Base-by-base conservation (phyloP, 768 basidiomycete genomes). In the Dentipellis sp. region DNA sequence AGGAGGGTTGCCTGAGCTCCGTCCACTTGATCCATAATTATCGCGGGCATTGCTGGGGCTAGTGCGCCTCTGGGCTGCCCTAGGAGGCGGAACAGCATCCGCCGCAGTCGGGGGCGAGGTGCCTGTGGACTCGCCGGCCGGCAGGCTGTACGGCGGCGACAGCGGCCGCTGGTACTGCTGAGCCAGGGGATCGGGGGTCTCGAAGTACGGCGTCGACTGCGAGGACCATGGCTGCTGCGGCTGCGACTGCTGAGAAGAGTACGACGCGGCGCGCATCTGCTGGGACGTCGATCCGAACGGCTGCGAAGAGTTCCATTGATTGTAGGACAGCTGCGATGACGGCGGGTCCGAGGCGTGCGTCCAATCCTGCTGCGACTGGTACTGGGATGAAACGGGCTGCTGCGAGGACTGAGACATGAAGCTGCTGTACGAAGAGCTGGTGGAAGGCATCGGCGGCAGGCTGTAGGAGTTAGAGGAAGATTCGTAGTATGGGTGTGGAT, bases 1-100 rank as follows among this genome's bases (percentile, higher is more conserved):
- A 0, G 91, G 90, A 19, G 90, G 78, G 62, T 85, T 88, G 17
- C 84, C 79, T 35, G 73, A 68, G 53, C 68, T 73, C 55, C 82
- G 75, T 21, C 75, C 74, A 21, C 75, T 71, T 34, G 74, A 68
- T 11, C 67, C 69, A 48, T 73, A 72, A 22, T 74, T 70, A 48
- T 82, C 83, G 55, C 79, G 74, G 46, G 70, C 63, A 16, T 77
- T 72, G 53, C 73, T 73, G 49, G 82, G 81, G 60, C 80, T 69
- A 8, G 67, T 62, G 21, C 69, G 64, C 21, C 65, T 65, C 14
- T 62, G 62, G 79, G 75, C 61, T 78, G 78, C 62, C 74, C 75
- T 59, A 81, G 77, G 56, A 77, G 82, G 9, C 79, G 85, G 12
- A 78, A 84, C 48, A 73, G 69, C 61, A 78, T 81, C 58, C 22